Base-by-base conservation (phyloP, 2,329 filamentous ascomycete genomes). In the Phyllosticta citriasiana region DNA sequence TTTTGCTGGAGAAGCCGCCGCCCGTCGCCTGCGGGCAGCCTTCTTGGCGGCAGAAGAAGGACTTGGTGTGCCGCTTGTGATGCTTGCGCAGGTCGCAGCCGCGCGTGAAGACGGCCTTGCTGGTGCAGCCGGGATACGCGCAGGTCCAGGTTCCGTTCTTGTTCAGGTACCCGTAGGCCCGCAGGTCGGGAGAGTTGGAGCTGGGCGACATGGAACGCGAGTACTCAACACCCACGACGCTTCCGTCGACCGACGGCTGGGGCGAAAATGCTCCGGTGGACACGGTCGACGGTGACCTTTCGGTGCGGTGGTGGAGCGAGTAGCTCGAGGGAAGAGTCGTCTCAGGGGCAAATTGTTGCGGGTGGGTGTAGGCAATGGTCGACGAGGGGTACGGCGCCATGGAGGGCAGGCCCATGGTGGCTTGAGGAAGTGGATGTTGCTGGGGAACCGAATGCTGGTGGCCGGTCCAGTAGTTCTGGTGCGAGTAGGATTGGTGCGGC, bases 41-140 rank as follows among this genome's bases (percentile, higher is more conserved):
- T 56, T 80, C 75, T 62, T 83, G 77, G 4, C 82, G 80, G 69
- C 83, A 86, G 69, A 84, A 85, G 59, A 85, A 79, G 16, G 82
- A 78, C 66, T 85, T 85, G 27, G 79, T 82, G 69, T 86, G 83
- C 14, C 83, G 76, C 68, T 84, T 84, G 74, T 81, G 84, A 67
- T 86, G 83, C 67, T 86, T 86, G 27, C 83, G 77, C 19, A 86
- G 73, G 68, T 86, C 83, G 67, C 83, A 86, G 33, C 82, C 82
- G 53, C 83, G 77, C 7, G 78, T 80, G 69, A 85, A 86, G 1
- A 79, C 72, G 2, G 82, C 80, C 63, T 78, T 78, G 53, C 82
- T 85, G n/a, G 80, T 79, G 70, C 83, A 86, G 14, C 79, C 80
- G 1, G 80, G 82, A 66, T 82, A 82, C 4, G 79, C 79, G 68